Percentiles rank a stretch among this genome's conserved stretches.
phyloP scores from a whole-genome alignment of 129 eudicot genomes.

The Artemisia argyi region DNA sequence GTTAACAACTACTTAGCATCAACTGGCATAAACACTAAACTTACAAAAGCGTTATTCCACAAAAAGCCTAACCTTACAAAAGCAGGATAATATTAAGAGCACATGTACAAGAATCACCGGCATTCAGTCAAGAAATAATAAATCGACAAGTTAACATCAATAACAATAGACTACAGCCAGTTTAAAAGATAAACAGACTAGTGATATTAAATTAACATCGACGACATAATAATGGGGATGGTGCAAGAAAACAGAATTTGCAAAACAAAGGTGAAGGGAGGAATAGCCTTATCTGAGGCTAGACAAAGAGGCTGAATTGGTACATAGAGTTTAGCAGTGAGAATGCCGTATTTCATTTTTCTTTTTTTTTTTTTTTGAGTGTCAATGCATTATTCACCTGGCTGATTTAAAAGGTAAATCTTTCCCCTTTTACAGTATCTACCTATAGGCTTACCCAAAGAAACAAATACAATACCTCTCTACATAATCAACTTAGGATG shows the following conservation, averaged over 20 bases:
- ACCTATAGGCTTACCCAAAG: neutral
- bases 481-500: neutral
- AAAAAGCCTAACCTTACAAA: neutral
- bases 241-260: neutral
- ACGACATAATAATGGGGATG: neutral
- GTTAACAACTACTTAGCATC: neutral
- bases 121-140: neutral
- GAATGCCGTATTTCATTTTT: neutral
- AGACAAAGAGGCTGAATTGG: neutral
- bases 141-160: neutral
- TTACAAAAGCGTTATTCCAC: neutral
- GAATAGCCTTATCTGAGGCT: neutral
- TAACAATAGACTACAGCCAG: neutral
- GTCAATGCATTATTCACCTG: neutral
- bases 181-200: neutral
- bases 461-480: neutral
- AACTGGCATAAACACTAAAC: neutral
- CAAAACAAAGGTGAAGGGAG: constrained; percentile 6
- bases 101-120: neutral
- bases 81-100: neutral
- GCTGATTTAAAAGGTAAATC: neutral
- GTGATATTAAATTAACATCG: neutral
- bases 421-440: neutral
- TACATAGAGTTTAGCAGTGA: neutral
- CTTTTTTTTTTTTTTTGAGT: too few relatives aligned